Percentiles rank a stretch among this genome's conserved stretches.
phyloP scores from a whole-genome alignment of 805 yeast species.

The Hanseniaspora nectarophila region DNA sequence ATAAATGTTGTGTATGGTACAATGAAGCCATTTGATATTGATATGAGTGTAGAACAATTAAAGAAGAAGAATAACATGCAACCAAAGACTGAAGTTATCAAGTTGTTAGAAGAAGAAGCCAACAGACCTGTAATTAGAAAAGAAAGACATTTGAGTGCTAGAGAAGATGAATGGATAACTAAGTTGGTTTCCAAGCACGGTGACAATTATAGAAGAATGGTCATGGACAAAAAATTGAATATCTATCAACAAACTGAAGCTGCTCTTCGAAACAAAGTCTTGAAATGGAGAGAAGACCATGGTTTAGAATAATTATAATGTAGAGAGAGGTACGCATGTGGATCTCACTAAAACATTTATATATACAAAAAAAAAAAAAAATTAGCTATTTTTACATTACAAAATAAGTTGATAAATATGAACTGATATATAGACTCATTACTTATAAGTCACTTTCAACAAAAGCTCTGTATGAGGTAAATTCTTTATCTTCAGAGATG shows the following conservation, averaged over 20 bases:
- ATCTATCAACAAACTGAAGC: slow-evolving; percentile 76
- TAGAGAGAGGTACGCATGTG: background rate
- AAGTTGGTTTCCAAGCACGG: slow-evolving; percentile 65
- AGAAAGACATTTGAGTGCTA: slow-evolving; percentile 48
- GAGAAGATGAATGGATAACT: slow-evolving; percentile 66
- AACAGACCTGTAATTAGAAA: slow-evolving; percentile 31
- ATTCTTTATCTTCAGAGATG: slow-evolving; percentile 38
- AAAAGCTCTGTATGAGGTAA: slow-evolving; percentile 83
- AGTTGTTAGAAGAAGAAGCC: slow-evolving; percentile 55
- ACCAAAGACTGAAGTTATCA: slow-evolving; percentile 46
- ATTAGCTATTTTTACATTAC: background rate
- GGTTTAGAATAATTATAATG: background rate
- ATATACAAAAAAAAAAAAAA: too few species aligned
- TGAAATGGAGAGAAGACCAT: slow-evolving; percentile 50
- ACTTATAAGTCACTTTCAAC: slow-evolving; percentile 45
- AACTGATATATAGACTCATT: background rate
- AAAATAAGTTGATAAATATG: background rate
- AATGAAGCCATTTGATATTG: slow-evolving; percentile 32
- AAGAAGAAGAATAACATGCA: slow-evolving; percentile 21
- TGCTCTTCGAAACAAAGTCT: slow-evolving; percentile 60
- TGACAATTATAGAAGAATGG: slow-evolving; percentile 79
- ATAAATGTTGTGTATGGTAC: slow-evolving; percentile 59
- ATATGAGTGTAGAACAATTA: slow-evolving; percentile 27
- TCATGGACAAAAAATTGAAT: slow-evolving; percentile 79
- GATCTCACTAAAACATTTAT: too few species aligned